Evolutionary conservation across 768 basidiomycete species (phyloP), one percentile per base, ranked within the genome.

Genomic region (Lactifluus echinatus): DNA sequence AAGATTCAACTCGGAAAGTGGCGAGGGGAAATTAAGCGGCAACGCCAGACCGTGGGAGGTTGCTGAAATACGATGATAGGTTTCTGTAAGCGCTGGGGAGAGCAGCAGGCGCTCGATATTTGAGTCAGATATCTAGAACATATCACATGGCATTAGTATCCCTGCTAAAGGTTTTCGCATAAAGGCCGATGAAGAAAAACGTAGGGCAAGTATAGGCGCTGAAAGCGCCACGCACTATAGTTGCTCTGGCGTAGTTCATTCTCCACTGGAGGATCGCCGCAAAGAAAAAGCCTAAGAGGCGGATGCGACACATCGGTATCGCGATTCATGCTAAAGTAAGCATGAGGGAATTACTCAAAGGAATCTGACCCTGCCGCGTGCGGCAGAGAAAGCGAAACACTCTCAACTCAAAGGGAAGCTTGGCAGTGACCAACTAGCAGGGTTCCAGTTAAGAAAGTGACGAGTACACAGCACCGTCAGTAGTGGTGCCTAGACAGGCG

Each of bases 11-110:
- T 95, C 92, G 42, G 85, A 80, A 4, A 81, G 71, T 19, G 76
- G 70, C 0, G 86, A 85, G 36, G 86, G 74, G 64, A 93, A 95
- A 2, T 84, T 83, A 50, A 95, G 79, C 2, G 92, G 92, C 56
- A 94, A 74, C 6, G 79, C 74, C 49, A 91, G 74, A 28, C 89
- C 89, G 70, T 92, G 88, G 48, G 59, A 55, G 17, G 76, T 70
- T 15, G 69, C 65, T 8, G 83, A 83, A 2, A 87, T 78, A 50
- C 81, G 78, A 56, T 78, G 72, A 69, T 83, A 87, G 2, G 84
- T 81, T 40, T 71, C 69, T 8, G 74, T 76, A 66, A 91, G 88
- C 0, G 82, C 76, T 10, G 81, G 75, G 6, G 88, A 88, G 36
- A 74, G 69, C 14, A 93, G 67, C 19, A 92, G 73, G 14, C 82